phyloP scores from a whole-genome alignment of 176 grass and related monocot species.

The Tillandsia leiboldiana region DNA sequence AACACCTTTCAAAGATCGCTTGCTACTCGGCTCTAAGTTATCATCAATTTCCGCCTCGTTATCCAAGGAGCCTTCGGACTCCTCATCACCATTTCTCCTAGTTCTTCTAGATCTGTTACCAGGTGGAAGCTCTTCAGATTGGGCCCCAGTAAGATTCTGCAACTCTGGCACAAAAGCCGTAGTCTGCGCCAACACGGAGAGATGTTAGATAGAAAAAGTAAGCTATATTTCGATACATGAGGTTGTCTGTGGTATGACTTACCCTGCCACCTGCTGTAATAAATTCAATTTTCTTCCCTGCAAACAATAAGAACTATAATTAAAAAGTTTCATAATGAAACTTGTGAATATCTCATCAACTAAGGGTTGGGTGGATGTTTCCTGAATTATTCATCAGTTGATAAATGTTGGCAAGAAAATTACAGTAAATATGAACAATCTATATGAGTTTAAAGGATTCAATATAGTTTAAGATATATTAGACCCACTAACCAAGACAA shows the following conservation, averaged over 20 bases:
- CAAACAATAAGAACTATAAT: constrained; percentile 17
- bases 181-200: constrained; percentile 34
- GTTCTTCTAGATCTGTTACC: constrained; percentile 24
- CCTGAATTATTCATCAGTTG: too few species aligned
- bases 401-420: too few species aligned
- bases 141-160: constrained; percentile 48
- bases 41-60: constrained; percentile 10
- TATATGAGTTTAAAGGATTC: too few species aligned
- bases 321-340: background rate
- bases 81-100: constrained; percentile 13
- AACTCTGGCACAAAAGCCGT: constrained; percentile 72
- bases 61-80: constrained; percentile 20
- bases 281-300: constrained; percentile 95
- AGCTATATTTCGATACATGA: background rate
- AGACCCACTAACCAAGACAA: too few species aligned
- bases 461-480: too few species aligned
- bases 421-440: too few species aligned
- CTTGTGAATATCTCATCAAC: too few species aligned
- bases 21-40: constrained; percentile 29
- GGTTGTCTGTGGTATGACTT: constrained; percentile 19
- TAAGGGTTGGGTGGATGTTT: too few species aligned
- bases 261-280: constrained; percentile 90
- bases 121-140: constrained; percentile 18
- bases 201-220: constrained; percentile 4
- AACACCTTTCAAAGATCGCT: background rate